Evolutionary conservation across 176 grass and related monocot species (phyloP).

Genomic region (Avena insularis): DNA sequence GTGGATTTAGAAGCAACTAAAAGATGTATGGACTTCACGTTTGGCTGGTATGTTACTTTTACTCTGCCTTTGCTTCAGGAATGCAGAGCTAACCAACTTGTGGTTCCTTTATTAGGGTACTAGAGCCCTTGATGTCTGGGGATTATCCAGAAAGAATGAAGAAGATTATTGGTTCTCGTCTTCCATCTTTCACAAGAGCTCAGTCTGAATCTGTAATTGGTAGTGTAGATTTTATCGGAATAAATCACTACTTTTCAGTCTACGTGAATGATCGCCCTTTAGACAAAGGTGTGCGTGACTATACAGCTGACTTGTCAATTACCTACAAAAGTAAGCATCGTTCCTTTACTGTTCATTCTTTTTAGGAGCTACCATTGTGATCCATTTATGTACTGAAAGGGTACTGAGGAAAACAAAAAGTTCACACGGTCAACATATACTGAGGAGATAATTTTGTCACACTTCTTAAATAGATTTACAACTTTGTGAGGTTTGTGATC

Average conservation of each 20-base stretch:
- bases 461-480: neutral
- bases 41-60: constrained; percentile 45
- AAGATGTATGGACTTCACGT: constrained; percentile 43
- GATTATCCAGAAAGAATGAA: constrained; percentile 68
- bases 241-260: constrained; percentile 66
- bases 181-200: constrained; percentile 53
- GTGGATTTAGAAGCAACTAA: constrained; percentile 47
- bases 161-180: constrained; percentile 50
- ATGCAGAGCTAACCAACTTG: neutral
- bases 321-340: constrained; percentile 25
- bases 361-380: neutral
- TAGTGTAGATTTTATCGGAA: constrained; percentile 62
- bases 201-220: constrained; percentile 47
- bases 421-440: neutral
- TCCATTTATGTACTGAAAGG: neutral
- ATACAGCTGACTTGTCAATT: constrained; percentile 31
- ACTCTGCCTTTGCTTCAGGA: neutral
- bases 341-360: neutral
- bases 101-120: constrained; percentile 42
- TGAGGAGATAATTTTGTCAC: neutral
- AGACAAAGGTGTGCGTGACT: constrained; percentile 37
- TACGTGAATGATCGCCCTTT: constrained; percentile 57
- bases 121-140: constrained; percentile 60
- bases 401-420: neutral
- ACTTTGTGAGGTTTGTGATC: neutral